These are phyloP conservation scores for Persicaria maculosa DNA, from an alignment of 148 eudicot species.

Conservation along the genomic window DNA sequence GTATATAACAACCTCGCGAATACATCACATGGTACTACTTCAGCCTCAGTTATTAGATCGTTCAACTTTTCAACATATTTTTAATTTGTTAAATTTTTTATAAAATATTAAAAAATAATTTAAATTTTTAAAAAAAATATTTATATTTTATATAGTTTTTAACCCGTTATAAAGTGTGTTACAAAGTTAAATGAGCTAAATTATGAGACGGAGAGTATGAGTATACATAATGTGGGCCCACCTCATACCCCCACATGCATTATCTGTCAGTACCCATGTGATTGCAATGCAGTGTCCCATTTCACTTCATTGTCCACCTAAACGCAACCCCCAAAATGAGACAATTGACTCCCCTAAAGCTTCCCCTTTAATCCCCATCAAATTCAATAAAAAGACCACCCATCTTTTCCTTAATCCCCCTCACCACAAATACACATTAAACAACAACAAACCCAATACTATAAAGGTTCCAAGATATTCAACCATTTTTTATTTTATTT, in stretches of 20 bases:
- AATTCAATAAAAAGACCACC: constrained; percentile 18
- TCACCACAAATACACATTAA: neutral
- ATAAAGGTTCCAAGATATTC: too few relatives aligned
- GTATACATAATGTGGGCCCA: neutral
- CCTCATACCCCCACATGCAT: constrained; percentile 25
- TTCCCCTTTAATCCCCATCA: constrained; percentile 23
- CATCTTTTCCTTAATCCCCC: constrained; percentile 26
- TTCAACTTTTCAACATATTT: too few relatives aligned
- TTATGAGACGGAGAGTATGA: neutral
- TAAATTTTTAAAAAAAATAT: too few relatives aligned
- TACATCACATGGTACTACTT: too few relatives aligned
- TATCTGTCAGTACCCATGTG: constrained; percentile 86
- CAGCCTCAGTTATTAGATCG: too few relatives aligned
- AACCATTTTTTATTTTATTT: too few relatives aligned
- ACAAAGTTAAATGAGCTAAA: too few relatives aligned
- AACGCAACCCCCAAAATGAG: constrained; percentile 58
- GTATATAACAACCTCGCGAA: too few relatives aligned
- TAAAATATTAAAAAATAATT: too few relatives aligned
- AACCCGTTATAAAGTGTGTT: too few relatives aligned
- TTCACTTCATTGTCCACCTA: constrained; percentile 49
- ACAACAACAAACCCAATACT: constrained; percentile 8
- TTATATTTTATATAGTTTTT: too few relatives aligned
- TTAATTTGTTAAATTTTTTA: too few relatives aligned
- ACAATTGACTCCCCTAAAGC: constrained; percentile 52
- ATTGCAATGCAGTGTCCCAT: constrained; percentile 28